Percentiles rank a stretch among this genome's conserved stretches.
Evolutionary conservation across 2,329 filamentous ascomycete genomes (phyloP).

Genomic region (Xenosphaeropsis pyriputrescens): DNA sequence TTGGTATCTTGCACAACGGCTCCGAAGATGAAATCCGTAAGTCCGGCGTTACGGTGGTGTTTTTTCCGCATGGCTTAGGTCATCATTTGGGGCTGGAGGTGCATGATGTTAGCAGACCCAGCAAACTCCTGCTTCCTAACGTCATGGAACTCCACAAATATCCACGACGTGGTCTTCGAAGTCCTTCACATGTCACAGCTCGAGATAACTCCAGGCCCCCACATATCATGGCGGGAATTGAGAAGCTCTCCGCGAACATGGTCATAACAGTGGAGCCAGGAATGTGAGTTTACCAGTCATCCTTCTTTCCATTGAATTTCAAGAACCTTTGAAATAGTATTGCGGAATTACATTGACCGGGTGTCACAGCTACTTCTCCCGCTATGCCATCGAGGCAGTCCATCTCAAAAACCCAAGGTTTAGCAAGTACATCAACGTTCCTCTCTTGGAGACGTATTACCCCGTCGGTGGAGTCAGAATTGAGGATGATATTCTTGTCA

Average conservation of each 20-base stretch:
- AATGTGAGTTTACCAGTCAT: slow-evolving; percentile 30
- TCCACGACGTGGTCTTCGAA: slow-evolving; percentile 4
- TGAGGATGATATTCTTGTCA: slow-evolving; percentile 81
- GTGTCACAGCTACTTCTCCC: slow-evolving; percentile 51
- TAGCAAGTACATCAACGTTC: slow-evolving; percentile 47
- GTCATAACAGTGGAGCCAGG: slow-evolving; percentile 95
- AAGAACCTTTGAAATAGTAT: slow-evolving; percentile 13
- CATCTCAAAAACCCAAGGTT: slow-evolving; percentile 44
- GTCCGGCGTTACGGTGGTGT: slow-evolving; percentile 51
- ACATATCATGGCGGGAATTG: neutral
- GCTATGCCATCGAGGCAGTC: slow-evolving; percentile 56
- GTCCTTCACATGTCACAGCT: neutral
- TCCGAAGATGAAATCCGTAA: slow-evolving; percentile 34
- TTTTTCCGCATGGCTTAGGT: slow-evolving; percentile 83
- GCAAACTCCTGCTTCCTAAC: neutral
- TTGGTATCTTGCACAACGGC: slow-evolving; percentile 59
- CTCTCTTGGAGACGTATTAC: slow-evolving; percentile 55
- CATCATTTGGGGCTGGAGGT: slow-evolving; percentile 91
- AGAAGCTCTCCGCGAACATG: slow-evolving; percentile 54
- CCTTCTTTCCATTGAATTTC: slow-evolving; percentile 61
- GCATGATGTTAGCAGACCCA: slow-evolving; percentile 62
- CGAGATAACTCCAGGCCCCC: neutral
- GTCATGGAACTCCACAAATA: slow-evolving; percentile 37
- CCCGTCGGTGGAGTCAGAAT: slow-evolving; percentile 79
- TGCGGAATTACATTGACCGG: slow-evolving; percentile 1